Evolutionary conservation across 2,329 filamentous ascomycete genomes (phyloP), one percentile per base, ranked within the genome.

Genomic region (Parascedosporium putredinis): DNA sequence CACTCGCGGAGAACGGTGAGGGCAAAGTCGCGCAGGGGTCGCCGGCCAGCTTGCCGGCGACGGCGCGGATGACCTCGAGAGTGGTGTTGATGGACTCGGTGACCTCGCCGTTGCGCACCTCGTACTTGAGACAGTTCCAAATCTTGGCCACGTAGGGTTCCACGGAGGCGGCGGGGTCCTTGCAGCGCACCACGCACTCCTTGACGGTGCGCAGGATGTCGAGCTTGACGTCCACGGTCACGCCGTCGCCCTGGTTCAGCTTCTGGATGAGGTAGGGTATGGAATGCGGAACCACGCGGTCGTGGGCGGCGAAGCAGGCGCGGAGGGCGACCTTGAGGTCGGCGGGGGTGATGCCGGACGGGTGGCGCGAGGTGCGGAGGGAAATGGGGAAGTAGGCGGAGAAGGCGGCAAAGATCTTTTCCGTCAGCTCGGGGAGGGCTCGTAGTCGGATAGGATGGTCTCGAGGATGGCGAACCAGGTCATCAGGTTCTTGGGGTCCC

Each of bases 341-440:
- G 31, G 79, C 75, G 5, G 76, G 73, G 1, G 76, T 80, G 34
- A 80, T 69, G 5, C 70, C 68, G 29, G 67, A 66, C 0, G 69
- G 64, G 4, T 71, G 72, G 22, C 73, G 69, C 0, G 76, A 71
- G 50, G 69, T 69, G 24, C 76, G 68, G 40, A 81, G 62, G 0
- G 76, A 78, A 50, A 81, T 81, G 14, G 78, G 78, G 53, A 79
- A 81, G 58, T 81, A 81, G 25, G 73, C 73, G 12, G 78, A 79
- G 60, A 78, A 79, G 1, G 70, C 63, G 50, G 70, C 71, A 59
- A 79, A 81, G 2, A 76, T 66, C 50, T 74, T 70, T 27, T 71
- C 69, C 7, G 70, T 64, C 2, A 76, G 63, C 7, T 74, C 71
- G 4, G 67, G 53, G 74, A 69, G 1, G 70, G 64, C 0, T 65